Evolutionary conservation across 345 rosid genomes (phyloP), one percentile per base, ranked within the genome.

Genomic region (Isatis tinctoria): DNA sequence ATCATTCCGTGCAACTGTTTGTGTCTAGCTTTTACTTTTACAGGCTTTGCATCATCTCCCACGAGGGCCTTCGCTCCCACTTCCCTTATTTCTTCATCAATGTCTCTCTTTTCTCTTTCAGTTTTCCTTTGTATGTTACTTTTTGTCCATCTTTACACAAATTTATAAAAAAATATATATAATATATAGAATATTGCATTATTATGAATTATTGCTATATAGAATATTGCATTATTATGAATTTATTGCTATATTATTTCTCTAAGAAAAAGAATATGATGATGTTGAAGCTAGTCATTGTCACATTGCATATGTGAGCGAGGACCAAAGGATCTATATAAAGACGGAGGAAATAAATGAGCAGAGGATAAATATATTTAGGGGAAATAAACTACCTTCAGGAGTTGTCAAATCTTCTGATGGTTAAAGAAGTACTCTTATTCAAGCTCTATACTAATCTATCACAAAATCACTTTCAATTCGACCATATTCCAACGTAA

Each of bases 41-140:
- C 24, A 22, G 79, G 58, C 70, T 44, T 53, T 4, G 74, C 79
- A 75, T 61, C 79, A 69, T 52, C 79, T 75, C 60, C 79, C 79
- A 75, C 79, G 79, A 75, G 79, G 79, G 69, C 37, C 54, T 59
- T 67, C 32, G 65, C 37, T 64, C 65, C 71, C 33, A 65, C 65
- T 44, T 65, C 58, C 26, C 66, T 36, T 65, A 73, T 54, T 53
- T 73, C 48, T 48, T 16, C 36, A 43, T 65, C 52, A 67, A 10
- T 74, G 45, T 60, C 79, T 60, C 74, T 68, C 64, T 60, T 75
- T 69, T 75, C 35, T 32, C 57, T 11, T 32, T 68, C 62, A 74
- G 20, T 69, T 58, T 44, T 52, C 16, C 72, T 74, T 65, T 65
- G 5, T 45, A 4, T 11, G 49, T 18, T 22, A 60, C 62, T 67